Conservation (phyloP, 2,329 filamentous ascomycete species). For the Coccinonectria pachysandricola region DNA sequence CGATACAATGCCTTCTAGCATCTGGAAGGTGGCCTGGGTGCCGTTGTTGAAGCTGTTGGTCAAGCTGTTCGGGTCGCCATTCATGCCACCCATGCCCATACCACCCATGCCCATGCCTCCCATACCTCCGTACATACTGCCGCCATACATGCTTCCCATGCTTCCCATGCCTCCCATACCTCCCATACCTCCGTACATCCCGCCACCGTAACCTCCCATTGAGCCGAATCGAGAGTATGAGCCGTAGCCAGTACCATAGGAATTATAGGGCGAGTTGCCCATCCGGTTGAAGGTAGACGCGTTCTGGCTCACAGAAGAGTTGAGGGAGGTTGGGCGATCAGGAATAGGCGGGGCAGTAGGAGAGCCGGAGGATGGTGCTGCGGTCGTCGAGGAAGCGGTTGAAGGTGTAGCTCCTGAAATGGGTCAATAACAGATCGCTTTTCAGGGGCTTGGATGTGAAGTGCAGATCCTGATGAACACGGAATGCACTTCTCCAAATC, state of each 20-base stretch:
- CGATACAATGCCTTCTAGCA: conserved; percentile 93
- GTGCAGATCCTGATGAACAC: too few species aligned
- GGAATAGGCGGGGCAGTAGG: conserved; percentile 60
- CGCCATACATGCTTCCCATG: conserved; percentile 29
- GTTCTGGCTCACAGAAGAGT: conserved; percentile 75
- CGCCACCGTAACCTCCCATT: conserved; percentile 32
- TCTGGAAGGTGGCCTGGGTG: conserved; percentile 94
- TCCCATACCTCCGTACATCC: conserved; percentile 27
- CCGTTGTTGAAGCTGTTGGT: conserved; percentile 93
- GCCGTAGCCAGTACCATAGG: conserved; percentile 29
- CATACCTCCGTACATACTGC: conserved; percentile 32
- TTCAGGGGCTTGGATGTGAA: too few species aligned
- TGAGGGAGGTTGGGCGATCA: conserved; percentile 68
- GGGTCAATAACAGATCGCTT: too few species aligned
- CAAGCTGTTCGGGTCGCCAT: conserved; percentile 84
- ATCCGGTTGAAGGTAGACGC: conserved; percentile 68
- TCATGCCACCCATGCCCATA: conserved; percentile 33
- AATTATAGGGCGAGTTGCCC: conserved; percentile 42
- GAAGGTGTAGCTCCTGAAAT: conserved; percentile 34
- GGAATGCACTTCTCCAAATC: too few species aligned
- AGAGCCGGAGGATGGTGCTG: conserved; percentile 27
- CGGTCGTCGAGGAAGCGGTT: conserved; percentile 29
- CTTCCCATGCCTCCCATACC: conserved; percentile 31
- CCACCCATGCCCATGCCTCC: conserved; percentile 38
- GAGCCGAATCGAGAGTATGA: conserved; percentile 35